Conservation (phyloP, 371 early-diverging fungal species). For the Capniomyces stellatus region DNA sequence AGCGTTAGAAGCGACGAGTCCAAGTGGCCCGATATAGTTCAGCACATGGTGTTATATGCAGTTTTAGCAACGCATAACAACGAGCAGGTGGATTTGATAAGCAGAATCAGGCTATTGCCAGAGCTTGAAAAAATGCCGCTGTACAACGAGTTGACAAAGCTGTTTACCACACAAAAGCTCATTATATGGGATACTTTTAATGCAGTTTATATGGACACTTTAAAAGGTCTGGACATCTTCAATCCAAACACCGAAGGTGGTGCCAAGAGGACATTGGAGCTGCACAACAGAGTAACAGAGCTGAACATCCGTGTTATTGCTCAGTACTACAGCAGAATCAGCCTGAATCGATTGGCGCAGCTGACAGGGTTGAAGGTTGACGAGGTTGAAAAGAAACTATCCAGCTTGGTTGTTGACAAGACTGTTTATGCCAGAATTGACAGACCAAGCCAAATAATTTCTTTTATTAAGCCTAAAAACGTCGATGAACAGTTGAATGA, state of each 20-base stretch:
- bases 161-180: conserved; percentile 78
- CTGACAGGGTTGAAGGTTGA: conserved; percentile 47
- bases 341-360: conserved; percentile 55
- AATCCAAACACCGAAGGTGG: conserved; percentile 51
- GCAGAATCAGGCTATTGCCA: conserved; percentile 59
- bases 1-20: conserved; percentile 53
- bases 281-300: conserved; percentile 87
- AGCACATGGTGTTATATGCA: conserved; percentile 64
- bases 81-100: conserved; percentile 84
- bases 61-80: conserved; percentile 85
- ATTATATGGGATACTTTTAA: conserved; percentile 88
- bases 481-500: conserved; percentile 74
- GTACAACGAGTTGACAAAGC: conserved; percentile 57
- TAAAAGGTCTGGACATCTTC: conserved; percentile 55
- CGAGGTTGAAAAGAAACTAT: conserved; percentile 77
- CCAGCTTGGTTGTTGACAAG: conserved; percentile 79
- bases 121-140: conserved; percentile 52
- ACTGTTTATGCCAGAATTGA: conserved; percentile 91
- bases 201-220: conserved; percentile 54
- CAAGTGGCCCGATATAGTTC: conserved; percentile 60
- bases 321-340: conserved; percentile 82
- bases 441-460: conserved; percentile 74
- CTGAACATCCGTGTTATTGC: conserved; percentile 95
- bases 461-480: conserved; percentile 66
- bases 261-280: conserved; percentile 53